Percentiles rank a stretch among this genome's conserved stretches.
phyloP scores from a whole-genome alignment of 371 early-diverging fungal genomes.

The Lichtheimia hyalospora region DNA sequence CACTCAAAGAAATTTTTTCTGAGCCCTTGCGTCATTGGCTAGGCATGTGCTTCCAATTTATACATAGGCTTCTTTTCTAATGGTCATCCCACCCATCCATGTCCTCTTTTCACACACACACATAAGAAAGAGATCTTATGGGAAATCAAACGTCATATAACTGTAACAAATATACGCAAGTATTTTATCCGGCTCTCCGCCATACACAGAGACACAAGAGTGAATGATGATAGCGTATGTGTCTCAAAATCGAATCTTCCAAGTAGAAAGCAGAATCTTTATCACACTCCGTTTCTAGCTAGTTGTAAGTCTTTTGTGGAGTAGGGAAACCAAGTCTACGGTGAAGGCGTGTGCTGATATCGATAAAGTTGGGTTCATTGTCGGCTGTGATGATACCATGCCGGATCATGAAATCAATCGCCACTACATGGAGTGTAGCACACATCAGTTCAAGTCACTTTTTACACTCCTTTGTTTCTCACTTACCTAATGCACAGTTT shows the following conservation, averaged over 20 bases:
- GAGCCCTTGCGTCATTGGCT: background rate
- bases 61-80: background rate
- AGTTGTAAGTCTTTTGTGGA: conserved; percentile 31
- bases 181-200: background rate
- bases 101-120: background rate
- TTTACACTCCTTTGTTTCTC: background rate
- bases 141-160: background rate
- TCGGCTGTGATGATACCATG: conserved; percentile 74
- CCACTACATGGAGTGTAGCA: conserved; percentile 34
- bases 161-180: background rate
- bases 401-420: conserved; percentile 85
- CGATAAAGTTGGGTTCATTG: conserved; percentile 81
- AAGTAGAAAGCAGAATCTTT: background rate
- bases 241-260: no score
- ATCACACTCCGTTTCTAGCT: background rate
- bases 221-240: no score
- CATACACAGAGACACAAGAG: background rate
- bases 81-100: background rate
- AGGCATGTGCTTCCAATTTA: conserved; percentile 1
- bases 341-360: conserved; percentile 67
- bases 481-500: conserved; percentile 73
- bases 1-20: background rate
- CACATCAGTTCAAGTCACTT: background rate
- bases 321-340: conserved; percentile 70
- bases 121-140: background rate